Percentiles rank a stretch among this genome's conserved stretches.
Conservation (phyloP, 139 green algal species). For the Volvox reticuliferus region DNA sequence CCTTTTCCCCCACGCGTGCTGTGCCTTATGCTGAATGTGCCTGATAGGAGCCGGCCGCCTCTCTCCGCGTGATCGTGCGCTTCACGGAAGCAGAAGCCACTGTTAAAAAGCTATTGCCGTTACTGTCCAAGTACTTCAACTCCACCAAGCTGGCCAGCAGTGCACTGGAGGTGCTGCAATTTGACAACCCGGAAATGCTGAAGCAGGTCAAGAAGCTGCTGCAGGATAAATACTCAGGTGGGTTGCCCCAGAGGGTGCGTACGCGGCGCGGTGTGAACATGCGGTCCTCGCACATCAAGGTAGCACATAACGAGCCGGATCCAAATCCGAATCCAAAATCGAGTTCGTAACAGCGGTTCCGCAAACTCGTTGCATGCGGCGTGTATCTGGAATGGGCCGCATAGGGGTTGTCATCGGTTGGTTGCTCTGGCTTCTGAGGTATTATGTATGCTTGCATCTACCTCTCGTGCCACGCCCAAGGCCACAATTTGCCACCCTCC, state of each 20-base stretch:
- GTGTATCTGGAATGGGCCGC: not conserved
- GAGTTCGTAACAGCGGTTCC: not conserved
- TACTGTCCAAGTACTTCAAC: slow-evolving; percentile 31
- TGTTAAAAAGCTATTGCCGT: not conserved
- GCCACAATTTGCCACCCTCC: too few species aligned
- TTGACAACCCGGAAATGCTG: slow-evolving; percentile 17
- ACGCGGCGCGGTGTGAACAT: not conserved
- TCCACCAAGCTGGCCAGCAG: slow-evolving; percentile 9
- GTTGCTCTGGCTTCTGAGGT: too few species aligned
- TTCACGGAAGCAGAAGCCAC: not conserved
- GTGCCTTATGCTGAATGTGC: not conserved
- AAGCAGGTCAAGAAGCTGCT: slow-evolving; percentile 45
- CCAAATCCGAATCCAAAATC: not conserved
- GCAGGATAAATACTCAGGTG: slow-evolving; percentile 10
- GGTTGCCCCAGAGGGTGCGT: not conserved
- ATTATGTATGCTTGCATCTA: too few species aligned
- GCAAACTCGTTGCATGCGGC: not conserved
- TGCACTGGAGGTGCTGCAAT: slow-evolving; percentile 43
- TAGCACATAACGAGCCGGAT: not conserved
- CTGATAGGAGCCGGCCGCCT: not conserved
- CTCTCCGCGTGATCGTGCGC: slow-evolving; percentile 1
- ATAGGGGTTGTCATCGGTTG: not conserved
- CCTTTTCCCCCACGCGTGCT: not conserved
- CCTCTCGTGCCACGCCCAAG: too few species aligned
- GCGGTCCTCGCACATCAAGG: too few species aligned